These are phyloP conservation scores for Neopestalotiopsis clavispora DNA, from an alignment of 2,329 filamentous ascomycete genomes.

Conservation along the genomic window DNA sequence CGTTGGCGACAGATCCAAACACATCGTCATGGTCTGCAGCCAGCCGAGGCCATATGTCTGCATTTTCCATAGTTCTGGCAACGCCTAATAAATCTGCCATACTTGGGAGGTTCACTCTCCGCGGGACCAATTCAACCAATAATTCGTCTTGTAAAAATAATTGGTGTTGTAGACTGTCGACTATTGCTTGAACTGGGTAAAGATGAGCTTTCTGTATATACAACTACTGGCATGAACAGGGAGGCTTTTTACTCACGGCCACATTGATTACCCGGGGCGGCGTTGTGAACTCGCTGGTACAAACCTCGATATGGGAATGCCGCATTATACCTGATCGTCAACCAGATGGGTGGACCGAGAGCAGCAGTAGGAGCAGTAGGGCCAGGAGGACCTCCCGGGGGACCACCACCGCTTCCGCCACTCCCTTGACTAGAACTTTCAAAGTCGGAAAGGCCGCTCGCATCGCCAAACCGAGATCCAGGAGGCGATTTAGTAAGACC, in stretches of 20 bases:
- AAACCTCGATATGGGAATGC: neutral
- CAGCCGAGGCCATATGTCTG: neutral
- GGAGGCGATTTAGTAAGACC: too few relatives aligned
- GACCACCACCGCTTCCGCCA: neutral
- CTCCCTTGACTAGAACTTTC: too few relatives aligned
- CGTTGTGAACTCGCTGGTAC: neutral
- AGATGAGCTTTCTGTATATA: neutral
- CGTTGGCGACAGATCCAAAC: neutral
- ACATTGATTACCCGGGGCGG: neutral
- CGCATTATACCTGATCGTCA: neutral
- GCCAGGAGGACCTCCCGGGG: too few relatives aligned
- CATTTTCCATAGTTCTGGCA: neutral
- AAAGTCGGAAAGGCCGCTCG: too few relatives aligned
- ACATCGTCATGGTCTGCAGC: neutral
- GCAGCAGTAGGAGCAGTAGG: too few relatives aligned
- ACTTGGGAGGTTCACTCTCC: neutral
- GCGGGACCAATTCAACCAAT: neutral
- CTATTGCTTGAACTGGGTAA: neutral
- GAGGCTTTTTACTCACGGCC: neutral
- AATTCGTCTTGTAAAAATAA: neutral
- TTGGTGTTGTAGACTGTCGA: neutral
- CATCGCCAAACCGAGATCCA: too few relatives aligned
- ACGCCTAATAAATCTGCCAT: neutral
- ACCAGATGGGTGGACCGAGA: too few relatives aligned
- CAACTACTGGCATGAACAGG: neutral